A percentile compares a stretch with the other conserved stretches of the same genome.
These are phyloP conservation scores for Ogataea wickerhamii DNA, from an alignment of 805 yeast genomes.

Conservation along the genomic window DNA sequence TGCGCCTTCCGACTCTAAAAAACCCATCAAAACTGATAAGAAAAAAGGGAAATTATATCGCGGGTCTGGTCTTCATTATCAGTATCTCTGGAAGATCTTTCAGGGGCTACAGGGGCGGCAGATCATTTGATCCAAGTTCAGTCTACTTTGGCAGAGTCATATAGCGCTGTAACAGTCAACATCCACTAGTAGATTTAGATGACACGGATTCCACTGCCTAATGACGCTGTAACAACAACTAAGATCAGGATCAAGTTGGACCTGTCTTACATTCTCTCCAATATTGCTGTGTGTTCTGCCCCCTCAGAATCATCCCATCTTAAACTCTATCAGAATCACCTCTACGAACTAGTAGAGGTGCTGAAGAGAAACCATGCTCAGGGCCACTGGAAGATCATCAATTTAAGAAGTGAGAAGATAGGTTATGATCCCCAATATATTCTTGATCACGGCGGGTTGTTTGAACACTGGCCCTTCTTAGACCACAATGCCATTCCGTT, in stretches of 20 bases:
- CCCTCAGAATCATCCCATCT: conserved; percentile 52
- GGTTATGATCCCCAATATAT: conserved; percentile 32
- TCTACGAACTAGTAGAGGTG: conserved; percentile 47
- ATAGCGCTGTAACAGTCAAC: no score
- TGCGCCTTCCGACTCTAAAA: no score
- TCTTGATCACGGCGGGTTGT: conserved; percentile 36
- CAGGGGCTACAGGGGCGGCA: no score
- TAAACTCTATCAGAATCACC: conserved; percentile 48
- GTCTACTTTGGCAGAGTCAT: no score
- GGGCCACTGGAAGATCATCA: conserved; percentile 67
- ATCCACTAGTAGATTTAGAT: no score
- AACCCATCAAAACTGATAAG: no score
- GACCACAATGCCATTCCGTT: conserved; percentile 82
- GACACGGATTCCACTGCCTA: no score
- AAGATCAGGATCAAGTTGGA: conserved; percentile 39
- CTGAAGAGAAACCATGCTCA: conserved; percentile 44
- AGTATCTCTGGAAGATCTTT: no score
- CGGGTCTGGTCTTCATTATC: no score
- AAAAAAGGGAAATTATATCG: no score
- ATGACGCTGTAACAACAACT: background rate
- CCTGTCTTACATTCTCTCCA: conserved; percentile 61
- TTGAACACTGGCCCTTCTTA: conserved; percentile 53
- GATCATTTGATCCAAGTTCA: no score
- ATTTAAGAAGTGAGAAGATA: conserved; percentile 58
- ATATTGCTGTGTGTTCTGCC: conserved; percentile 70